Conservation (phyloP, 2,329 filamentous ascomycete species). For the Penicillium sp. region DNA sequence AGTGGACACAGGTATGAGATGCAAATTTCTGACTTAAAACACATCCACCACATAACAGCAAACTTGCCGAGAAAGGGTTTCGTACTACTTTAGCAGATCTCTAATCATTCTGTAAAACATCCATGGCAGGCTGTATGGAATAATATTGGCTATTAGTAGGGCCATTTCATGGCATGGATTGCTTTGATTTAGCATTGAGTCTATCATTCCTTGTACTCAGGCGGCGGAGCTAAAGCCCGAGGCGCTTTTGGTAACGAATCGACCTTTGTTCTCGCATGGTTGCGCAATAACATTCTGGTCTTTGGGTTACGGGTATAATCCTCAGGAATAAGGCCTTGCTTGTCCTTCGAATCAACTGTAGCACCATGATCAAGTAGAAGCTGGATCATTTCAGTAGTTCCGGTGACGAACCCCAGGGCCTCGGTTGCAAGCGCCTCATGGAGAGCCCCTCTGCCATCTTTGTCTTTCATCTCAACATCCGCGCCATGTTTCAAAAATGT, state of each 20-base stretch:
- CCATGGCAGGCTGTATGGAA: no score
- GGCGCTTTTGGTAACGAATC: not conserved
- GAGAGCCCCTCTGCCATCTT: not conserved
- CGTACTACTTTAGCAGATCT: no score
- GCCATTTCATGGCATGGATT: no score
- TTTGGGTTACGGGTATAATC: constrained; percentile 1
- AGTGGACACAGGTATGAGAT: no score
- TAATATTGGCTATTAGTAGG: no score
- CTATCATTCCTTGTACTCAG: constrained; percentile 6
- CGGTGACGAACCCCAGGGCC: not conserved
- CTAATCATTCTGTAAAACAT: no score
- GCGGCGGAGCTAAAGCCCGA: constrained; percentile 1
- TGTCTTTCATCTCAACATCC: constrained; percentile 6
- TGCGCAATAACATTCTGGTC: constrained; percentile 10
- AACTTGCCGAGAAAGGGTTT: no score
- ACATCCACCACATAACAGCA: no score
- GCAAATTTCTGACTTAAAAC: no score
- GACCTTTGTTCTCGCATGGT: constrained; percentile 1
- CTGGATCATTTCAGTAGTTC: not conserved
- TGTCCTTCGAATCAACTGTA: not conserved
- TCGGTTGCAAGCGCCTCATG: not conserved
- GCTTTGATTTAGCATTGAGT: no score
- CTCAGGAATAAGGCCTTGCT: not conserved
- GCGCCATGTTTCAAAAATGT: constrained; percentile 6
- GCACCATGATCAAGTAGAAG: not conserved